Percentiles rank a stretch among this genome's conserved stretches.
These are phyloP conservation scores for Cubamyces lactineus DNA, from an alignment of 768 basidiomycete species.

Conservation along the genomic window DNA sequence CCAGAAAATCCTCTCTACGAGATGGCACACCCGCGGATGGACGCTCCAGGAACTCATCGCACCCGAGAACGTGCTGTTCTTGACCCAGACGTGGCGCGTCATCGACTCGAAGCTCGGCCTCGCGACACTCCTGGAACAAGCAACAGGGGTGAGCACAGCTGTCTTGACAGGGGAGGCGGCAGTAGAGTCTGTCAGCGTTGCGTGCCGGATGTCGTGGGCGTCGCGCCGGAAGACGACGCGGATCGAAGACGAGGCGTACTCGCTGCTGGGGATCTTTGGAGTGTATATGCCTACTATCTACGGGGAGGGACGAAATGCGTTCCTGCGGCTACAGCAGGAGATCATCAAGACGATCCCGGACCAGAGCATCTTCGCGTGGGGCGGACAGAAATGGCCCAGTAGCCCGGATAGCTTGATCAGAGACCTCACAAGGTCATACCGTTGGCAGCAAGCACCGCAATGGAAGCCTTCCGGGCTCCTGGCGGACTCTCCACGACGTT, in stretches of 20 bases:
- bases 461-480: no score
- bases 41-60: constrained; percentile 23
- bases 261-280: constrained; percentile 24
- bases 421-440: no score
- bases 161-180: constrained; percentile 7
- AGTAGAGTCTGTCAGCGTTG: constrained; percentile 16
- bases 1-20: constrained; percentile 13
- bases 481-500: no score
- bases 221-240: constrained; percentile 20
- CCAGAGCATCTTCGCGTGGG: constrained; percentile 23
- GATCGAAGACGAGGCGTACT: constrained; percentile 22
- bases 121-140: constrained; percentile 13
- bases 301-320: constrained; percentile 21
- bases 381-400: background rate
- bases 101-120: constrained; percentile 16
- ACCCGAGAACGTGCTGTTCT: constrained; percentile 12
- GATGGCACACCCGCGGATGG: constrained; percentile 23
- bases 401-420: no score
- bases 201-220: constrained; percentile 25
- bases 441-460: no score
- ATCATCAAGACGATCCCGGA: constrained; percentile 20
- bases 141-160: constrained; percentile 7
- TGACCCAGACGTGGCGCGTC: constrained; percentile 10
- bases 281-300: constrained; percentile 21
- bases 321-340: constrained; percentile 20